Conservation (phyloP, 768 basidiomycete genomes). For the Macrolepiota fuliginosa region DNA sequence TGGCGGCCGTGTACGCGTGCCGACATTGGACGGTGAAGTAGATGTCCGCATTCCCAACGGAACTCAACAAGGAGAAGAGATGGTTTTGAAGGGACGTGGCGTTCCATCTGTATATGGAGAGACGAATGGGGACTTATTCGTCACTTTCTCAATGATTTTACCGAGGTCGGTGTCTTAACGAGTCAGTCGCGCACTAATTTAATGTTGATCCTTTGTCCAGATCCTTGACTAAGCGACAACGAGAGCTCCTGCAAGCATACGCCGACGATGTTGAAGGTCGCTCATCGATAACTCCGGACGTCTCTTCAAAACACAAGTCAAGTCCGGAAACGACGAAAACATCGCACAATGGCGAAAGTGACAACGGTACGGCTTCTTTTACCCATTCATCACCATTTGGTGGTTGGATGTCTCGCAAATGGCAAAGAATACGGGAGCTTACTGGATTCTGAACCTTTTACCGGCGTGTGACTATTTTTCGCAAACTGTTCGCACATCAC, state of each 20-base stretch:
- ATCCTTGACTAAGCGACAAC: constrained; percentile 79
- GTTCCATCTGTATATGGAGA: constrained; percentile 59
- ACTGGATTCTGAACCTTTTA: constrained; percentile 66
- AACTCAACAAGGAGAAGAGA: constrained; percentile 96
- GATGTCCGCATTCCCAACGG: constrained; percentile 91
- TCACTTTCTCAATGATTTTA: constrained; percentile 83
- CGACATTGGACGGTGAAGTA: constrained; percentile 93
- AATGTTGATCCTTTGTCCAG: constrained; percentile 37
- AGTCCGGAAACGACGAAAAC: constrained; percentile 18
- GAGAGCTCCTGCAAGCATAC: constrained; percentile 83
- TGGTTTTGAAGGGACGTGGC: constrained; percentile 88
- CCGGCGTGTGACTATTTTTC: constrained; percentile 37
- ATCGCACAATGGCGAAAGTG: constrained; percentile 26
- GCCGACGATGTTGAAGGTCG: constrained; percentile 90
- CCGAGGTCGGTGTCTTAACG: constrained; percentile 66
- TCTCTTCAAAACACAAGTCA: constrained; percentile 1
- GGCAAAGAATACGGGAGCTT: constrained; percentile 66
- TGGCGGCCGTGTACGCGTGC: constrained; percentile 90
- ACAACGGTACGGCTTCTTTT: constrained; percentile 80
- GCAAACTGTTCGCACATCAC: constrained; percentile 1
- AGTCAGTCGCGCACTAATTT: neutral
- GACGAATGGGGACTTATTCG: constrained; percentile 81
- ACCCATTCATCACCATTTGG: constrained; percentile 53
- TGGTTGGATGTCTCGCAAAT: constrained; percentile 69
- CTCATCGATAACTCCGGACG: constrained; percentile 9